phyloP scores from a whole-genome alignment of 371 early-diverging fungal genomes.

The Polyrhizophydium stewartii region DNA sequence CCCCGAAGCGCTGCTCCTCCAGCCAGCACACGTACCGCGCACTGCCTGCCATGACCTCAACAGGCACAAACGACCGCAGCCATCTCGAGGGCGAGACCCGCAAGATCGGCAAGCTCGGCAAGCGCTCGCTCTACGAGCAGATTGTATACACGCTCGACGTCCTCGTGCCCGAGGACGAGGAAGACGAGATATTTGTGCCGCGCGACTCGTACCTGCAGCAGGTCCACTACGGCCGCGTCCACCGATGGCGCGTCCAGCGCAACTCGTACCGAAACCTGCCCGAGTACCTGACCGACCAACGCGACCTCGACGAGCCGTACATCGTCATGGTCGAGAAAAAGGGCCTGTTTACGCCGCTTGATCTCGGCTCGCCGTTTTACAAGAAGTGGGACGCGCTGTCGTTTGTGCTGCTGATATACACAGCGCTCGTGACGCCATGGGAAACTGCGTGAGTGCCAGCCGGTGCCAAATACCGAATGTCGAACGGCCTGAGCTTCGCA shows the following conservation, averaged over 20 bases:
- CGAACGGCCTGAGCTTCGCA: too few species aligned
- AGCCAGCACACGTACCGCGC: too few species aligned
- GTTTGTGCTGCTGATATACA: constrained; percentile 35
- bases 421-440: constrained; percentile 42
- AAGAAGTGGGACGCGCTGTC: constrained; percentile 42
- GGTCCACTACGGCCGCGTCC: constrained; percentile 28
- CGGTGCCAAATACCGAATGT: too few species aligned
- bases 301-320: constrained; percentile 19
- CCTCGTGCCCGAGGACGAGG: constrained; percentile 35
- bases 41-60: background rate
- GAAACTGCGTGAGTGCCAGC: constrained; percentile 36
- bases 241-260: constrained; percentile 32
- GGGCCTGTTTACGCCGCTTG: constrained; percentile 24
- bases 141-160: constrained; percentile 36
- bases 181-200: constrained; percentile 37
- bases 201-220: constrained; percentile 32
- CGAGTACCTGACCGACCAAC: constrained; percentile 32
- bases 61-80: background rate
- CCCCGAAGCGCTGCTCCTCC: too few species aligned
- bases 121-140: constrained; percentile 26
- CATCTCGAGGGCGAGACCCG: background rate
- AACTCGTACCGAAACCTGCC: constrained; percentile 25
- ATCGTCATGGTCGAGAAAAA: constrained; percentile 18
- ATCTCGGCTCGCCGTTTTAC: constrained; percentile 25
- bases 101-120: background rate